Conservation (phyloP, 169 alveolate genomes). For the Toxoplasma gondii region DNA sequence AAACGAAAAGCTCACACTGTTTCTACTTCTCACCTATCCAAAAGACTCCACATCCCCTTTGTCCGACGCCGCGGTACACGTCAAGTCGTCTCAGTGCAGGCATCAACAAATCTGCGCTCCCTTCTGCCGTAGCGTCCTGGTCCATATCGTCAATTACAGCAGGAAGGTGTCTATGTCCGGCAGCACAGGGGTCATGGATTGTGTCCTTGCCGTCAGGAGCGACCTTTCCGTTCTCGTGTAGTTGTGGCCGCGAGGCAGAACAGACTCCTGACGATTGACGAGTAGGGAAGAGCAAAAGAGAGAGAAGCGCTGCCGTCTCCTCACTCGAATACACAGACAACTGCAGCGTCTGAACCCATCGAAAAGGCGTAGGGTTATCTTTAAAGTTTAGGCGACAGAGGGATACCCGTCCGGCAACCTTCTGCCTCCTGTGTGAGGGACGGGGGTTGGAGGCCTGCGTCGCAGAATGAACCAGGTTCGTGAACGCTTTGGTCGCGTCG, state of each 20-base stretch:
- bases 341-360: background rate
- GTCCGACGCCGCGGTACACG: background rate
- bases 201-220: too few species aligned
- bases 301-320: background rate
- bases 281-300: background rate
- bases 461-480: background rate
- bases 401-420: background rate
- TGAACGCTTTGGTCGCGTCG: background rate
- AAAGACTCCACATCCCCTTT: background rate
- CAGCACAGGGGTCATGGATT: background rate
- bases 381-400: background rate
- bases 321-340: background rate
- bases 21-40: background rate
- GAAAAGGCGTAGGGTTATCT: background rate
- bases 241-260: too few species aligned
- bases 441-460: background rate
- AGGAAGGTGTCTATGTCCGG: background rate
- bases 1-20: too few species aligned
- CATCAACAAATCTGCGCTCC: background rate
- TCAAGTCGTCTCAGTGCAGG: background rate
- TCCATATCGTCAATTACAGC: background rate
- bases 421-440: background rate
- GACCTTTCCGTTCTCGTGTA: too few species aligned
- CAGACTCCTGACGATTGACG: background rate
- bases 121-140: background rate